Evolutionary conservation across 495 filamentous ascomycete species (phyloP), one percentile per base, ranked within the genome.

Genomic region (Lepidopterella palustris): DNA sequence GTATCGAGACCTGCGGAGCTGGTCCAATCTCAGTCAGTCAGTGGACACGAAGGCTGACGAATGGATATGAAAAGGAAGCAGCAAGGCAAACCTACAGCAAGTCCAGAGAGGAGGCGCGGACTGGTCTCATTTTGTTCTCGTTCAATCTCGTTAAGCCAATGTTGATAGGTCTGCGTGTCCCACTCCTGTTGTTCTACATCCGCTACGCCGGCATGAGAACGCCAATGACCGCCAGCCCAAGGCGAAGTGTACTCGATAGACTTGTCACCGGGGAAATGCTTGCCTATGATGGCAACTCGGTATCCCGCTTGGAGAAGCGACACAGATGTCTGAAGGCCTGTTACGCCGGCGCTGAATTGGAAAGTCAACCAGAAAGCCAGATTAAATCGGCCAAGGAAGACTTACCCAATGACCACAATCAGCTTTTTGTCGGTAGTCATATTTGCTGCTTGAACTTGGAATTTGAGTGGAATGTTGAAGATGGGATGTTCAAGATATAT

Each of bases 291-390:
- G 0, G 74, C 76, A 32, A 79, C 76, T 3, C 57, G 29, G 45
- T 76, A 74, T 4, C 72, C 73, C n/a, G 63, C 67, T 57, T 74
- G 66, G 2, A 76, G 76, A 9, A 80, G 71, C 21, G 60, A 67
- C 20, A 76, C 54, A 20, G 78, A 73, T 4, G 77, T 76, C 59
- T 79, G 77, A 4, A 80, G 70, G 40, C 77, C 78, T 11, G 71
- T 77, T 40, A 80, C 73, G 10, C 78, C 78, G 4, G 78, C 78
- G 23, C 77, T 72, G 55, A 1, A 58, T 9, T 1, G 23, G 26
- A 53, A 21, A 6, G 4, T 15, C 4, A n/a, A 29, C 15, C 25
- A 21, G 25, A 2, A 3, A 2, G 15, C 23, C n/a, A 21, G n/a
- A 49, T 49, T 4, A 21, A 21, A 18, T 49, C 2, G 10, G n/a